Percentiles rank a stretch among this genome's conserved stretches.
Evolutionary conservation across 495 filamentous ascomycete species (phyloP).

Genomic region (Penicillium maclennaniae): DNA sequence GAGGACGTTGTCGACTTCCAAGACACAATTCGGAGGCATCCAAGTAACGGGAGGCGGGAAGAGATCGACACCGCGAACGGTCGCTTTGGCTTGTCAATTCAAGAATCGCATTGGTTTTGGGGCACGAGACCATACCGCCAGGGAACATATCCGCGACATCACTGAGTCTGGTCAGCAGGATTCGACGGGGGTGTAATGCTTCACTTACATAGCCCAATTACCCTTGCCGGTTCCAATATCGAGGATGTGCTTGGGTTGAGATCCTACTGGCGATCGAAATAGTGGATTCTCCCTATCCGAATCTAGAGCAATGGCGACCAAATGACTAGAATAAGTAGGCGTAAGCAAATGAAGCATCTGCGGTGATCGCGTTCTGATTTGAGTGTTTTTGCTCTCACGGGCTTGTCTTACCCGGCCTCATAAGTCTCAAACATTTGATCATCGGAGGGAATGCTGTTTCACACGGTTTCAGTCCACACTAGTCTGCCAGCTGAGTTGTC

Average conservation of each 20-base stretch:
- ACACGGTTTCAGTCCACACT: not conserved
- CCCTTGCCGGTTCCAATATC: slow-evolving; percentile 28
- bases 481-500: not conserved
- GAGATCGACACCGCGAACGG: slow-evolving; percentile 19
- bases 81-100: slow-evolving; percentile 10
- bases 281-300: slow-evolving; percentile 15
- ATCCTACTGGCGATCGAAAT: slow-evolving; percentile 11
- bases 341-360: not conserved
- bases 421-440: slow-evolving; percentile 26
- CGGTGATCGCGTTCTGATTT: not conserved
- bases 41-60: slow-evolving; percentile 21
- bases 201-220: slow-evolving; percentile 27
- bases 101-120: not conserved
- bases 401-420: slow-evolving; percentile 14
- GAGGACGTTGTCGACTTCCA: slow-evolving; percentile 28
- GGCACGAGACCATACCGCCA: slow-evolving; percentile 2
- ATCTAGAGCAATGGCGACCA: slow-evolving; percentile 16
- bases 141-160: slow-evolving; percentile 26
- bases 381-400: not conserved
- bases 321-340: slow-evolving; percentile 5
- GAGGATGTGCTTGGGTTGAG: slow-evolving; percentile 16
- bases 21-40: slow-evolving; percentile 32
- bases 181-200: not conserved
- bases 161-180: slow-evolving; percentile 2
- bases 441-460: slow-evolving; percentile 15